Percentiles rank a stretch among this genome's conserved stretches.
phyloP scores from a whole-genome alignment of 73 alveolate species.

The Blepharisma japonicum region DNA sequence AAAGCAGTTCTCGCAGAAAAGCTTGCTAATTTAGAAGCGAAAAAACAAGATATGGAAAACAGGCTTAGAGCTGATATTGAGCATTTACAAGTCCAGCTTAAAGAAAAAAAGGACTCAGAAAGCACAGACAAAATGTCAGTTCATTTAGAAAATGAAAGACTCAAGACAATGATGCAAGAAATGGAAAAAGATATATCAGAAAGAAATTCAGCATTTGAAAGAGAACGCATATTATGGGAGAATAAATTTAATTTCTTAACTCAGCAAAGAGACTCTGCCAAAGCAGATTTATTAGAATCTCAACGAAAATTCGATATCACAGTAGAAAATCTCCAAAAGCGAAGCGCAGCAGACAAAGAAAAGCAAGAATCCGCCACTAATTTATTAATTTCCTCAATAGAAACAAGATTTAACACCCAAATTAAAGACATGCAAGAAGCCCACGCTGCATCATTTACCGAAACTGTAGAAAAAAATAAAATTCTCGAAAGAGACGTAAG shows the following conservation, averaged over 20 bases:
- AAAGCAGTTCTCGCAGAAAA: constrained; percentile 32
- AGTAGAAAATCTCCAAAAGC: constrained; percentile 76
- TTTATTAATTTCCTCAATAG: constrained; percentile 58
- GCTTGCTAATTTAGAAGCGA: constrained; percentile 6
- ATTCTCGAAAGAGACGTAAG: constrained; percentile 84
- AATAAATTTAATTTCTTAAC: constrained; percentile 14
- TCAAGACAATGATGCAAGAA: background rate
- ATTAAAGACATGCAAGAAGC: constrained; percentile 76
- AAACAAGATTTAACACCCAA: constrained; percentile 76
- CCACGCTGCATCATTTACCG: constrained; percentile 48
- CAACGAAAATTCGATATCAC: constrained; percentile 81
- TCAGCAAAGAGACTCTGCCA: constrained; percentile 45
- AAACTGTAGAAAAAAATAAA: constrained; percentile 42
- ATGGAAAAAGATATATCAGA: constrained; percentile 28
- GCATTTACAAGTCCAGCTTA: background rate
- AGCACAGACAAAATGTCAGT: constrained; percentile 20
- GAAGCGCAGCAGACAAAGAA: constrained; percentile 74
- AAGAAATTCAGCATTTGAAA: constrained; percentile 21
- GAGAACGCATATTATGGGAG: constrained; percentile 30
- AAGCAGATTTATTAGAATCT: constrained; percentile 79
- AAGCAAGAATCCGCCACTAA: constrained; percentile 59
- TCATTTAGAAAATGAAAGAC: constrained; percentile 27
- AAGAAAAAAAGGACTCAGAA: constrained; percentile 21
- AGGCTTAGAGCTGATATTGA: background rate
- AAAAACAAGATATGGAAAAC: constrained; percentile 15